Conservation (phyloP, 306 rosid genomes). For the Prunus fruticosa region DNA sequence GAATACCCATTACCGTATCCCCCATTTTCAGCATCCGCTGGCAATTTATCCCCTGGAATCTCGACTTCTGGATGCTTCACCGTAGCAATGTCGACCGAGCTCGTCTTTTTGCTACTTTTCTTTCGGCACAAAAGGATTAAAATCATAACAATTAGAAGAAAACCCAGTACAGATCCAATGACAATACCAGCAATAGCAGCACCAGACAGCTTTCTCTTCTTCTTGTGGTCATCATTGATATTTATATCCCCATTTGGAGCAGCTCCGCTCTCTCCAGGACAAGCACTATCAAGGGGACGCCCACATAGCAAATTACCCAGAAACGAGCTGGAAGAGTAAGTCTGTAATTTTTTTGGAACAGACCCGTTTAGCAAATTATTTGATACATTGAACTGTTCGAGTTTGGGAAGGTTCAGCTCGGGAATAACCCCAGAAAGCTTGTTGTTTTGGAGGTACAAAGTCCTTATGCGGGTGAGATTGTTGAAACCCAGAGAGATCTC, state of each 20-base stretch:
- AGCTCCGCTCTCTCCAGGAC: constrained; percentile 25
- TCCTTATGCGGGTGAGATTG: constrained; percentile 37
- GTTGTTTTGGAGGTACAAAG: constrained; percentile 41
- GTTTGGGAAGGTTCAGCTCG: constrained; percentile 21
- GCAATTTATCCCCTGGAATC: constrained; percentile 17
- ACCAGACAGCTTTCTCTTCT: constrained; percentile 28
- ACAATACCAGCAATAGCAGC: constrained; percentile 49
- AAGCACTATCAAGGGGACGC: constrained; percentile 24
- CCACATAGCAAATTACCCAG: constrained; percentile 40
- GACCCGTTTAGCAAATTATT: constrained; percentile 42
- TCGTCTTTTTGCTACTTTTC: constrained; percentile 36
- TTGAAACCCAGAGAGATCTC: constrained; percentile 38
- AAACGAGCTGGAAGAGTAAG: constrained; percentile 31
- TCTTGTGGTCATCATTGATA: constrained; percentile 15
- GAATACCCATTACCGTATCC: constrained; percentile 24
- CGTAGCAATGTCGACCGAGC: constrained; percentile 37
- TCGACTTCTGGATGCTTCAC: constrained; percentile 37
- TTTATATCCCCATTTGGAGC: not conserved
- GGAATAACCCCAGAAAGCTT: constrained; percentile 36
- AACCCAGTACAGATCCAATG: constrained; percentile 39
- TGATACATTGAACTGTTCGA: constrained; percentile 46
- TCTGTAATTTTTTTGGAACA: constrained; percentile 26
- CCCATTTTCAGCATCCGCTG: constrained; percentile 24
- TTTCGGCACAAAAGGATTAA: constrained; percentile 38
- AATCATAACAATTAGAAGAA: constrained; percentile 17